Conservation (phyloP, 805 yeast species). For the Lachancea sp. region DNA sequence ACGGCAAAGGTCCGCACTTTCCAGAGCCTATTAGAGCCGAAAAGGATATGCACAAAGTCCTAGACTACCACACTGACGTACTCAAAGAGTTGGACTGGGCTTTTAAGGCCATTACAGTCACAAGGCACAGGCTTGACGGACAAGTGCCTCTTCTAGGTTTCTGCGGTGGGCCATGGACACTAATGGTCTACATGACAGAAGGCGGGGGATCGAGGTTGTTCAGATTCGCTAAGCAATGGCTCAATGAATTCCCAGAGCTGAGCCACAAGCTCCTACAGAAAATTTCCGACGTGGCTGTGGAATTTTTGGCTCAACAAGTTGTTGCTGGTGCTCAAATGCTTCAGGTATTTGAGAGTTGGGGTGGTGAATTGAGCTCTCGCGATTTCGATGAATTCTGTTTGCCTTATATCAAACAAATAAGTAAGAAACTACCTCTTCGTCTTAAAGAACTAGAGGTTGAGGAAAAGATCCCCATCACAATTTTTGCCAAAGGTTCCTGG, state of each 20-base stretch:
- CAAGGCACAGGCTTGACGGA: constrained; percentile 81
- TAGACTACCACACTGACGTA: constrained; percentile 63
- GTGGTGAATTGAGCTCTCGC: constrained; percentile 87
- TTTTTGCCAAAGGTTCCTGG: constrained; percentile 97
- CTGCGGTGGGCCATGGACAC: constrained; percentile 97
- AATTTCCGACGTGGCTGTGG: constrained; percentile 82
- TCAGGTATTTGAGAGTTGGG: constrained; percentile 97
- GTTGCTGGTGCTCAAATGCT: constrained; percentile 97
- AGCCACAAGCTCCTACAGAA: constrained; percentile 66
- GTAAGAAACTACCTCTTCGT: constrained; percentile 58
- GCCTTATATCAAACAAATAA: constrained; percentile 79
- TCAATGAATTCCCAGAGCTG: constrained; percentile 69
- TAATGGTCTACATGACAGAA: constrained; percentile 93
- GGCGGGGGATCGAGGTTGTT: constrained; percentile 94
- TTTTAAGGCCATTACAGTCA: constrained; percentile 81
- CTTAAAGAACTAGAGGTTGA: constrained; percentile 62
- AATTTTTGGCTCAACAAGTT: constrained; percentile 89
- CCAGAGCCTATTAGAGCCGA: constrained; percentile 78
- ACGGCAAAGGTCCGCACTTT: constrained; percentile 91
- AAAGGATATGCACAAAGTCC: constrained; percentile 50
- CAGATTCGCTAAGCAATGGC: constrained; percentile 88
- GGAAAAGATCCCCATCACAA: constrained; percentile 76
- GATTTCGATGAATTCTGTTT: constrained; percentile 86
- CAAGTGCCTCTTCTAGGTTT: constrained; percentile 93
- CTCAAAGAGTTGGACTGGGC: constrained; percentile 86